phyloP scores from a whole-genome alignment of 257 asterid species.

The Handroanthus guayacan region DNA sequence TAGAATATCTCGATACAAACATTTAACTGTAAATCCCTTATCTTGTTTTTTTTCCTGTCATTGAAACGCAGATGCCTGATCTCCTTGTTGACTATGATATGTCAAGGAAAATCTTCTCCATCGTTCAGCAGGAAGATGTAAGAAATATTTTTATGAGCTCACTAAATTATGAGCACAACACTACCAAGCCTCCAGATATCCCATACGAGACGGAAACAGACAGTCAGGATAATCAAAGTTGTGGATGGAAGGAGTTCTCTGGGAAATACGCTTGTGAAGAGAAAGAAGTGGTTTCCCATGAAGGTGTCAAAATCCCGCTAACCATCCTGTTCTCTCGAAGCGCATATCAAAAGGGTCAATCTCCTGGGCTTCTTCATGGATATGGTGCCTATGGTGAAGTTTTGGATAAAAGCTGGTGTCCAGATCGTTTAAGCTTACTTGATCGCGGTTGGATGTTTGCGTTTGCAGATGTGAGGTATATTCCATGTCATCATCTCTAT shows the following conservation, averaged over 20 bases:
- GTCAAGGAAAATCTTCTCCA: slow-evolving; percentile 56
- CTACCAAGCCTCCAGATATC: slow-evolving; percentile 33
- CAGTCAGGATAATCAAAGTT: slow-evolving; percentile 37
- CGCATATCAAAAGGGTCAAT: slow-evolving; percentile 61
- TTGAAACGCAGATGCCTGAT: slow-evolving; percentile 81
- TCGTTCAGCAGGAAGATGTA: slow-evolving; percentile 83
- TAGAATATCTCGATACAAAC: too few species aligned
- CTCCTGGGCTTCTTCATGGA: slow-evolving; percentile 91
- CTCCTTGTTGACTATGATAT: slow-evolving; percentile 87
- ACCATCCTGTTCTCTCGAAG: slow-evolving; percentile 69
- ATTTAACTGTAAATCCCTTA: too few species aligned
- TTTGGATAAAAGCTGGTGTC: slow-evolving; percentile 91
- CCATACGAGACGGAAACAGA: slow-evolving; percentile 35
- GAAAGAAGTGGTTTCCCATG: slow-evolving; percentile 73
- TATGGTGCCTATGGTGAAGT: slow-evolving; percentile 92
- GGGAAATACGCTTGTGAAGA: slow-evolving; percentile 65
- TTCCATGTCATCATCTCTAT: slow-evolving; percentile 9
- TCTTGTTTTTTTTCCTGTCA: neutral
- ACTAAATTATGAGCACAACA: slow-evolving; percentile 11
- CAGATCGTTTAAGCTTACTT: slow-evolving; percentile 81
- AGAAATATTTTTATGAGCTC: slow-evolving; percentile 41
- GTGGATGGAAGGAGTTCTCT: slow-evolving; percentile 56
- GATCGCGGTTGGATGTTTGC: slow-evolving; percentile 96
- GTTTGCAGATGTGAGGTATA: slow-evolving; percentile 92
- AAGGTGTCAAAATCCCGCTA: slow-evolving; percentile 76